A percentile compares a stretch with the other conserved stretches of the same genome.
These are phyloP conservation scores for Tuctoria greenei DNA, from an alignment of 176 grass and related monocot species.

Conservation along the genomic window DNA sequence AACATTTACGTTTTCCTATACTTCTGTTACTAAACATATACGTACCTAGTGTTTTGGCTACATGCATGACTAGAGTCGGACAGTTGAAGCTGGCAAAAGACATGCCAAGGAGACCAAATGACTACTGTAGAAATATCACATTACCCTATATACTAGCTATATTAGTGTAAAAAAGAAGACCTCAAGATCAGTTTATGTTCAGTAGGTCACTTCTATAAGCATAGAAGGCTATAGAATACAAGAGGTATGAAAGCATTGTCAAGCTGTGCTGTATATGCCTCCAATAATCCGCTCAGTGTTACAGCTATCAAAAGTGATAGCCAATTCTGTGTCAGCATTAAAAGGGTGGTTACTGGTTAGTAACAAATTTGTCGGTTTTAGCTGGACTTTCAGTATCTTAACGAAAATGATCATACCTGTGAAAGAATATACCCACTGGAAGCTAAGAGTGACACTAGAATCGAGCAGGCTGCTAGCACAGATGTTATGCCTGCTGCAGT, in stretches of 20 bases:
- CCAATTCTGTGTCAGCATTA: slow-evolving; percentile 71
- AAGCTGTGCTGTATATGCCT: slow-evolving; percentile 86
- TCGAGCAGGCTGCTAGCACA: slow-evolving; percentile 71
- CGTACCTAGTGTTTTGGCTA: neutral
- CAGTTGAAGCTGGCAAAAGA: neutral
- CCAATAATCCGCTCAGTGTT: slow-evolving; percentile 70
- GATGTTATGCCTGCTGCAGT: slow-evolving; percentile 97
- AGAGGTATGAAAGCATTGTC: slow-evolving; percentile 98
- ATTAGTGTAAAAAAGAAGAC: slow-evolving; percentile 32
- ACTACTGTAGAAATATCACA: slow-evolving; percentile 16
- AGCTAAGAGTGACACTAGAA: slow-evolving; percentile 75
- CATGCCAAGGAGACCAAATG: neutral
- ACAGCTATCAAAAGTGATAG: slow-evolving; percentile 76
- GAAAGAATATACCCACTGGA: slow-evolving; percentile 85
- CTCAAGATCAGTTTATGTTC: slow-evolving; percentile 37
- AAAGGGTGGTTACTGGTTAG: slow-evolving; percentile 11
- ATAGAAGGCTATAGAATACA: slow-evolving; percentile 88
- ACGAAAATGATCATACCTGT: slow-evolving; percentile 53
- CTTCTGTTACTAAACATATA: slow-evolving; percentile 26
- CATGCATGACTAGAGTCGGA: neutral
- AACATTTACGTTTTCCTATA: neutral
- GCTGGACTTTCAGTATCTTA: neutral
- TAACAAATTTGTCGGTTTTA: neutral
- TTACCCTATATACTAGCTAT: slow-evolving; percentile 10
- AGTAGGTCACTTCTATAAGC: slow-evolving; percentile 48